Evolutionary conservation across 2,329 filamentous ascomycete genomes (phyloP).

Genomic region (Hypoxylon sp.): DNA sequence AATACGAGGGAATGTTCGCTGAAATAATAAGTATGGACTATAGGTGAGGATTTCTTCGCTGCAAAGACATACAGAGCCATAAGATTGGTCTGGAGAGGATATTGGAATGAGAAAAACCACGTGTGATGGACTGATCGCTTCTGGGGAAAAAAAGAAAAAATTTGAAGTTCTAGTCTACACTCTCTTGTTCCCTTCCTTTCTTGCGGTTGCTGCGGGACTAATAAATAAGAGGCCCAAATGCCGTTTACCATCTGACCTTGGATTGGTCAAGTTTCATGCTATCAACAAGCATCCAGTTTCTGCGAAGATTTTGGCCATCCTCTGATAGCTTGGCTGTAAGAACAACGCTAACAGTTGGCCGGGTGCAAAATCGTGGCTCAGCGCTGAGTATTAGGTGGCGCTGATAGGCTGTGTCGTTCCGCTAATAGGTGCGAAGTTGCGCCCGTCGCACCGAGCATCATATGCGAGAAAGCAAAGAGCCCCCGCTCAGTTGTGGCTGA

Average conservation of each 20-base stretch:
- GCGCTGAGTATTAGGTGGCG: conserved; percentile 20
- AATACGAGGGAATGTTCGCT: conserved; percentile 15
- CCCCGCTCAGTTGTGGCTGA: conserved; percentile 36
- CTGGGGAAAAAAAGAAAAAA: neutral
- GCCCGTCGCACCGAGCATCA: neutral
- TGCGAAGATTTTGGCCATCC: conserved; percentile 3
- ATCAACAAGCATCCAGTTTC: neutral
- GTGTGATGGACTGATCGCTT: conserved; percentile 1
- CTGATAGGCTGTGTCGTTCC: conserved; percentile 27
- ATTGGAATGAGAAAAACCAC: conserved; percentile 21
- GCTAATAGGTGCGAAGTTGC: conserved; percentile 11
- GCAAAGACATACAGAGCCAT: conserved; percentile 2
- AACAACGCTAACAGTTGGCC: conserved; percentile 7
- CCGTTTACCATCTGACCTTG: neutral
- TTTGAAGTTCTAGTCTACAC: neutral
- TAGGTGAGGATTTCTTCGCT: no score
- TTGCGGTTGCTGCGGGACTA: conserved; percentile 28
- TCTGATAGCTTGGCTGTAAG: neutral
- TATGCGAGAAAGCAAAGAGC: neutral
- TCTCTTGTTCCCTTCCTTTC: conserved; percentile 2
- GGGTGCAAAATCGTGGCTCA: conserved; percentile 27
- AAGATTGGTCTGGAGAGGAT: neutral
- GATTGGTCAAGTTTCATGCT: conserved; percentile 15
- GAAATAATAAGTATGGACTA: neutral
- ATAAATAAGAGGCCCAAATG: conserved; percentile 16